A percentile compares a stretch with the other conserved stretches of the same genome.
phyloP scores from a whole-genome alignment of 768 basidiomycete genomes.

The Amanita phalloides region DNA sequence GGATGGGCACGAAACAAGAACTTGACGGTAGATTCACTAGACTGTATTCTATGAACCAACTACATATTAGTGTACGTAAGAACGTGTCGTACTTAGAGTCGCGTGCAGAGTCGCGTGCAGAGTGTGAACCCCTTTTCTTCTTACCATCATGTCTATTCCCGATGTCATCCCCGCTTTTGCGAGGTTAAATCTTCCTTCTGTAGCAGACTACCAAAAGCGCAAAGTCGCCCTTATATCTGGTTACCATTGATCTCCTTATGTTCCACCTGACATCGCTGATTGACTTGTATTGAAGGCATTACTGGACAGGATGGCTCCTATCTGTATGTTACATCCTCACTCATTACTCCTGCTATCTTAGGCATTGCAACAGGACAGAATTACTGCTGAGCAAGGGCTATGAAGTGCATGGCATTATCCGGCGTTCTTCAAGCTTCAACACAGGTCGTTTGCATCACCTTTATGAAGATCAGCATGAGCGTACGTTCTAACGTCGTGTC shows the following conservation, averaged over 20 bases:
- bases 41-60: background rate
- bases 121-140: background rate
- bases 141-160: conserved; percentile 31
- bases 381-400: conserved; percentile 81
- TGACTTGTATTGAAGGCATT: conserved; percentile 46
- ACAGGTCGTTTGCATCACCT: conserved; percentile 91
- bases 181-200: conserved; percentile 51
- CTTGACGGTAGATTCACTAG: background rate
- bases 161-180: conserved; percentile 33
- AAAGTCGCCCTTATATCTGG: conserved; percentile 93
- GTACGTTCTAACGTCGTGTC: conserved; percentile 31
- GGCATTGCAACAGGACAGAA: conserved; percentile 50
- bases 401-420: conserved; percentile 91
- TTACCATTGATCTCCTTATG: conserved; percentile 19
- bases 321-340: conserved; percentile 40
- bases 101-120: background rate
- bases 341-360: conserved; percentile 2
- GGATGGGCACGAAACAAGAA: background rate
- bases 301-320: conserved; percentile 97
- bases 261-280: conserved; percentile 7
- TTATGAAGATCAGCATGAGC: conserved; percentile 87
- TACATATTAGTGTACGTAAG: too few relatives aligned
- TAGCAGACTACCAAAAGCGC: conserved; percentile 77
- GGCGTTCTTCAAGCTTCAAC: conserved; percentile 97
- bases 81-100: too few relatives aligned